A percentile compares a stretch with the other conserved stretches of the same genome.
Evolutionary conservation across 768 basidiomycete species (phyloP).

Genomic region (Phallus indusiatus): DNA sequence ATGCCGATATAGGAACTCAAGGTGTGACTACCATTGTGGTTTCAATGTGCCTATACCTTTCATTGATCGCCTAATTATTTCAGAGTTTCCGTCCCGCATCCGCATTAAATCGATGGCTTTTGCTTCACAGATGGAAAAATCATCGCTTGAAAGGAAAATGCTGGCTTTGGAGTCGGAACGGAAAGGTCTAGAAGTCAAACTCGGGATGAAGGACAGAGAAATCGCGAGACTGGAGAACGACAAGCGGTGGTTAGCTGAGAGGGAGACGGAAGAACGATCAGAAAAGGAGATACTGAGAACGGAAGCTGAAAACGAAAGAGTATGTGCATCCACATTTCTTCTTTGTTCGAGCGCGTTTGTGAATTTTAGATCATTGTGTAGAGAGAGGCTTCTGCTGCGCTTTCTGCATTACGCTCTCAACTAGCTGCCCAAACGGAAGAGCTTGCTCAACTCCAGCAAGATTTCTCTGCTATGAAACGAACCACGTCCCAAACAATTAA

Average conservation of each 20-base stretch:
- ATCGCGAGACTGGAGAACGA: constrained; percentile 65
- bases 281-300: constrained; percentile 52
- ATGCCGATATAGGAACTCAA: background rate
- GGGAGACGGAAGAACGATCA: constrained; percentile 58
- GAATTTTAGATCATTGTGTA: constrained; percentile 16
- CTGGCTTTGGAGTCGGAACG: constrained; percentile 50
- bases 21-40: background rate
- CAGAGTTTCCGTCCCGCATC: constrained; percentile 1
- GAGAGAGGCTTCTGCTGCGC: constrained; percentile 40
- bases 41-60: background rate
- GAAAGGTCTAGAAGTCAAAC: constrained; percentile 55
- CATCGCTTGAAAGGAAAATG: constrained; percentile 61
- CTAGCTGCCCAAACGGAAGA: constrained; percentile 46
- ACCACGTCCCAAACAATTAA: constrained; percentile 39
- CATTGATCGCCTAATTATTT: background rate
- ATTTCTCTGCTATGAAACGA: constrained; percentile 38
- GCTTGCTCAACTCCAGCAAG: constrained; percentile 51
- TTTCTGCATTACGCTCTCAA: constrained; percentile 40
- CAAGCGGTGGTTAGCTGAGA: constrained; percentile 55
- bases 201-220: constrained; percentile 52
- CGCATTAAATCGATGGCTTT: constrained; percentile 32
- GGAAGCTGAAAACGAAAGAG: constrained; percentile 51
- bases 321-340: constrained; percentile 21
- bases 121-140: constrained; percentile 48
- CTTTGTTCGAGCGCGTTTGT: background rate